Conservation (phyloP, 768 basidiomycete genomes). For the Mycena epipterygia region DNA sequence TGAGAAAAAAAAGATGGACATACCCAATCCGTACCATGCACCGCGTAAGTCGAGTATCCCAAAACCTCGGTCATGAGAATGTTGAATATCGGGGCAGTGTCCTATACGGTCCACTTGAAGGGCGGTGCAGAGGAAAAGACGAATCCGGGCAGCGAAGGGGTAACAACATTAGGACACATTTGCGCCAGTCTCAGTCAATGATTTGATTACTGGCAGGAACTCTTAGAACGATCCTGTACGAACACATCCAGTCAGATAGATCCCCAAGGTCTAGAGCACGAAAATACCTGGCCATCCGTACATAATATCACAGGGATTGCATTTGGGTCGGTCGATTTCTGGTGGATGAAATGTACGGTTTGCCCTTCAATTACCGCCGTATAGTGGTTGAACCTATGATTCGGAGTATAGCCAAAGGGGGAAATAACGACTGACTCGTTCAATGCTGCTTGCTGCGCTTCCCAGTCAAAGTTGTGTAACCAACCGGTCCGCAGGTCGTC, state of each 20-base stretch:
- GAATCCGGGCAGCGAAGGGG: constrained; percentile 37
- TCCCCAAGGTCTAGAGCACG: not conserved
- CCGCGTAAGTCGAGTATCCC: constrained; percentile 39
- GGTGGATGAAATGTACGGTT: not conserved
- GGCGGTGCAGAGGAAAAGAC: constrained; percentile 37
- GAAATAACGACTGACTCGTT: not conserved
- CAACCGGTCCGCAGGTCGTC: not conserved
- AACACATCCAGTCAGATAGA: not conserved
- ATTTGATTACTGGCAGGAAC: constrained; percentile 7
- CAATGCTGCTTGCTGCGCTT: not conserved
- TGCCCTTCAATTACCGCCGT: constrained; percentile 28
- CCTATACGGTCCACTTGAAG: constrained; percentile 34
- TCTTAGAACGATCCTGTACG: constrained; percentile 18
- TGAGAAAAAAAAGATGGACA: not conserved
- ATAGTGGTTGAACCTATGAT: constrained; percentile 11
- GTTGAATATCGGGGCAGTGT: constrained; percentile 44
- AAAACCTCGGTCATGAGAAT: constrained; percentile 43
- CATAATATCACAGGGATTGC: too few relatives aligned
- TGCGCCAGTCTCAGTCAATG: not conserved
- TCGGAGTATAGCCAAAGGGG: too few relatives aligned
- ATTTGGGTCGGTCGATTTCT: constrained; percentile 1
- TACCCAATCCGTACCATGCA: constrained; percentile 43
- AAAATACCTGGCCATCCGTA: constrained; percentile 29
- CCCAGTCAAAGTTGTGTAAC: not conserved
- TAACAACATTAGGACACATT: constrained; percentile 20